Percentiles rank a stretch among this genome's conserved stretches.
Conservation (phyloP, 768 basidiomycete species). For the Kwoniella mangroviensis region DNA sequence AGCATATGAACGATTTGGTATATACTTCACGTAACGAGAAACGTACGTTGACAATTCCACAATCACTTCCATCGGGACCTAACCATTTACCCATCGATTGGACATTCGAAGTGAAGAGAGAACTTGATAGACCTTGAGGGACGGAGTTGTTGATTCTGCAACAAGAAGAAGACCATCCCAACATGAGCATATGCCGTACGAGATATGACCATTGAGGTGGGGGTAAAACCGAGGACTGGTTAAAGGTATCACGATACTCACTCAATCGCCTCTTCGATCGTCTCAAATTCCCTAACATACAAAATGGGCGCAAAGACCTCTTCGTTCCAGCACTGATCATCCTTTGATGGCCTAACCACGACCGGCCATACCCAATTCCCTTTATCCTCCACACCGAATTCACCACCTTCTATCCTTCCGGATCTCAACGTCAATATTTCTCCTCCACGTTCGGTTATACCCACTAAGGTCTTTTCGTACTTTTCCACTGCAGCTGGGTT, state of each 20-base stretch:
- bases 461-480: slow-evolving; percentile 69
- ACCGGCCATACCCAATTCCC: slow-evolving; percentile 87
- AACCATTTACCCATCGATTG: slow-evolving; percentile 88
- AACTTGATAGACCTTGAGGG: slow-evolving; percentile 52
- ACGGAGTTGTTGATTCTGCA: slow-evolving; percentile 49
- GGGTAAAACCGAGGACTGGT: neutral
- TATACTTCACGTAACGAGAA: neutral
- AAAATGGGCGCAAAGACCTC: slow-evolving; percentile 81
- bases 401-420: slow-evolving; percentile 65
- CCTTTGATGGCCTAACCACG: slow-evolving; percentile 41
- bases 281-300: slow-evolving; percentile 81
- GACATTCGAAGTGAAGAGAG: slow-evolving; percentile 82
- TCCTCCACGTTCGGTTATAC: slow-evolving; percentile 70
- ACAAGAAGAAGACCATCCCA: neutral
- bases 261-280: slow-evolving; percentile 62
- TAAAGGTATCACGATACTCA: slow-evolving; percentile 50
- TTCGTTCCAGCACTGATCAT: slow-evolving; percentile 48
- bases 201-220: no score
- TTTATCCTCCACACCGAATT: slow-evolving; percentile 61
- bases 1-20: neutral
- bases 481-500: slow-evolving; percentile 68
- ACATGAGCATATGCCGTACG: no score
- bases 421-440: slow-evolving; percentile 66
- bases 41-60: slow-evolving; percentile 88
- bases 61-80: slow-evolving; percentile 83